These are phyloP conservation scores for Metschnikowia lunata DNA, from an alignment of 805 yeast genomes.

Conservation along the genomic window DNA sequence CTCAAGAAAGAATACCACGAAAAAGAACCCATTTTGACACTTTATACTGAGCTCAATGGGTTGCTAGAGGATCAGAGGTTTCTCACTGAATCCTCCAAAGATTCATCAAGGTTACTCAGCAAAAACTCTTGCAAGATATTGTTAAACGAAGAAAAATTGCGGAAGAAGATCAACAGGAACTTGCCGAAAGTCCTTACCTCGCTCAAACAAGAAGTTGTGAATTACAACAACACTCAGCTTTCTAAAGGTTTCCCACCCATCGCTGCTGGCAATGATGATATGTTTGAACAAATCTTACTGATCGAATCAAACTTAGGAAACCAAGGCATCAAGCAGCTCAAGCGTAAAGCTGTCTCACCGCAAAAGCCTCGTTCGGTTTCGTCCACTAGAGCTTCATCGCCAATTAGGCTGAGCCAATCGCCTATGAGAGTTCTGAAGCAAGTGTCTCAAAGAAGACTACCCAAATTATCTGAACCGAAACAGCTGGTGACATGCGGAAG, in stretches of 20 bases:
- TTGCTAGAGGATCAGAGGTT: constrained; percentile 56
- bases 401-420: constrained; percentile 6
- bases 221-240: constrained; percentile 41
- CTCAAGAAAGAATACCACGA: constrained; percentile 48
- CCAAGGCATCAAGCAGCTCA: constrained; percentile 4
- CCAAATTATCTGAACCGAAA: background rate
- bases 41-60: constrained; percentile 52
- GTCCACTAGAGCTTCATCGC: constrained; percentile 10
- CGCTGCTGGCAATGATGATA: constrained; percentile 46
- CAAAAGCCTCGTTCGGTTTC: constrained; percentile 1
- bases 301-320: constrained; percentile 24
- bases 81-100: constrained; percentile 67
- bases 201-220: constrained; percentile 43
- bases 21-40: constrained; percentile 51
- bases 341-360: constrained; percentile 9
- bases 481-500: background rate
- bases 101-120: constrained; percentile 72
- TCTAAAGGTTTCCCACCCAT: constrained; percentile 21
- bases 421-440: constrained; percentile 11
- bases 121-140: constrained; percentile 76
- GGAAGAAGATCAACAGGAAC: constrained; percentile 63
- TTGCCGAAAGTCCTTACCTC: constrained; percentile 60
- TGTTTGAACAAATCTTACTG: constrained; percentile 33
- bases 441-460: background rate
- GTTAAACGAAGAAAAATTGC: constrained; percentile 70